Conservation (phyloP, 192 early-diverging fungal species). For the Entomortierella beljakovae region DNA sequence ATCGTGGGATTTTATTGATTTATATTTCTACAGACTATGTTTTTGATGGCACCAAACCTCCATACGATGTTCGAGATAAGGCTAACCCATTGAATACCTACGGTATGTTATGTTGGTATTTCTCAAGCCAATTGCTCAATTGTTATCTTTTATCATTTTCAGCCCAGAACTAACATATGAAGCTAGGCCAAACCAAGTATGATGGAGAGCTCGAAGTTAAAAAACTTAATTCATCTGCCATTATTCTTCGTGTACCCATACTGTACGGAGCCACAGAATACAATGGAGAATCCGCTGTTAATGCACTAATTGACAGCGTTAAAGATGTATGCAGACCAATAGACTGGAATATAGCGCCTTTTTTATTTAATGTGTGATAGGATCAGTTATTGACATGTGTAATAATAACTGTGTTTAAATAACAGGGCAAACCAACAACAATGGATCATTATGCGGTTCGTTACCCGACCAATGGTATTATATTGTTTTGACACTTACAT, state of each 20-base stretch:
- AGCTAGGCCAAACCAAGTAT: slow-evolving; percentile 74
- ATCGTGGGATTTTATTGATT: slow-evolving; percentile 68
- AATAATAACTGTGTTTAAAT: too few species aligned
- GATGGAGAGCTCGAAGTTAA: slow-evolving; percentile 77
- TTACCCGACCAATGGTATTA: slow-evolving; percentile 83
- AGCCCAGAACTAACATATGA: background rate
- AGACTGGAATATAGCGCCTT: background rate
- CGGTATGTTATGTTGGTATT: slow-evolving; percentile 52
- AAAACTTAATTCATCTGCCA: slow-evolving; percentile 63
- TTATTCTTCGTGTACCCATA: slow-evolving; percentile 84
- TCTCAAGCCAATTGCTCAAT: background rate
- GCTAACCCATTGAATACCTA: slow-evolving; percentile 89
- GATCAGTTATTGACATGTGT: too few species aligned
- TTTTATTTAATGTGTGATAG: too few species aligned
- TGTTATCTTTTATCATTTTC: background rate
- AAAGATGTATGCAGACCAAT: slow-evolving; percentile 43
- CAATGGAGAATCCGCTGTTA: slow-evolving; percentile 82
- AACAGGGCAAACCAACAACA: slow-evolving; percentile 55
- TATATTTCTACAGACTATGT: slow-evolving; percentile 95
- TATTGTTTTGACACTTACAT: background rate
- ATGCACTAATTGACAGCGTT: slow-evolving; percentile 75
- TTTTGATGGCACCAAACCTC: slow-evolving; percentile 87
- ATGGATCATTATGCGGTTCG: slow-evolving; percentile 80
- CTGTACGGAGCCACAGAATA: slow-evolving; percentile 76
- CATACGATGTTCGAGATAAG: slow-evolving; percentile 75